phyloP scores from a whole-genome alignment of 441 rosid species.

The Populus trichocarpa region DNA sequence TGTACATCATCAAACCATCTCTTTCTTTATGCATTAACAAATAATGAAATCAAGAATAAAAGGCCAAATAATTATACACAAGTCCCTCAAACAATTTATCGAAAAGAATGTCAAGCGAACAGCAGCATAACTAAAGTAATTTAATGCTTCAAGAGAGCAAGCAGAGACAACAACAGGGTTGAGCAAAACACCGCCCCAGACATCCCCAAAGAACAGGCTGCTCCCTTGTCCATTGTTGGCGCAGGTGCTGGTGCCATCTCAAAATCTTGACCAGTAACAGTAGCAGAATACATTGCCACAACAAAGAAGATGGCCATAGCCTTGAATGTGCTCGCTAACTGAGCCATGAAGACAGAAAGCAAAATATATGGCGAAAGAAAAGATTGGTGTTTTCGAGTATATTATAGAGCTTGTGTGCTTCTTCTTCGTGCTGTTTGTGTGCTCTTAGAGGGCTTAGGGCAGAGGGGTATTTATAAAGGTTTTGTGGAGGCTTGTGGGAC shows the following conservation, averaged over 20 bases:
- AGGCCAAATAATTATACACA: background rate
- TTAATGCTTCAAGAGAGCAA: constrained; percentile 20
- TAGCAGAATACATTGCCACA: constrained; percentile 10
- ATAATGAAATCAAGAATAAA: background rate
- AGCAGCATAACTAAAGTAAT: background rate
- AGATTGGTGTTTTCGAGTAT: background rate
- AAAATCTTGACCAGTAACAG: constrained; percentile 18
- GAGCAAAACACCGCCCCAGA: constrained; percentile 23
- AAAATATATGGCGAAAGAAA: background rate
- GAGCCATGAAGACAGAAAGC: background rate
- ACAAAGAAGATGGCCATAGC: background rate
- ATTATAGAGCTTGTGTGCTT: background rate
- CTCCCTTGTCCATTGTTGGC: constrained; percentile 14
- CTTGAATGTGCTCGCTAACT: background rate
- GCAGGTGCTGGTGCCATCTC: constrained; percentile 15
- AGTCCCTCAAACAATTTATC: background rate
- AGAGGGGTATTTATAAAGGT: constrained; percentile 3
- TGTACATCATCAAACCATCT: background rate
- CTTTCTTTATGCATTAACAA: background rate
- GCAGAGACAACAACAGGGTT: constrained; percentile 17
- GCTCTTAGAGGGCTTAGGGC: background rate
- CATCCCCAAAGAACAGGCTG: constrained; percentile 15
- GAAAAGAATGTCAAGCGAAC: background rate
- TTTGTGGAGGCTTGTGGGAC: background rate
- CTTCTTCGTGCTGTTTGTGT: background rate